Conservation (phyloP, 176 grass and related monocot genomes). For the Oryza longistaminata region DNA sequence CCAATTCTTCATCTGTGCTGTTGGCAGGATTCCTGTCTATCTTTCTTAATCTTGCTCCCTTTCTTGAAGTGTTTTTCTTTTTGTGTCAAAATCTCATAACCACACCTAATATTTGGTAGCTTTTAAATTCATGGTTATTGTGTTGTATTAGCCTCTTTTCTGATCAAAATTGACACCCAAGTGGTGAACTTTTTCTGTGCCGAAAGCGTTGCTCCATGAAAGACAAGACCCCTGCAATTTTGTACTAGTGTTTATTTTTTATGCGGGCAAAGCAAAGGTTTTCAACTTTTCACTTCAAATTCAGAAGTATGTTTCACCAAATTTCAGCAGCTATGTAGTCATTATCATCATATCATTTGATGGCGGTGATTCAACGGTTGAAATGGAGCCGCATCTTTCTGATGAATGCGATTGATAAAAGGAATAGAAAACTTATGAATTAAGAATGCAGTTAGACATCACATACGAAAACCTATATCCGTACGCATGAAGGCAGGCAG, state of each 20-base stretch:
- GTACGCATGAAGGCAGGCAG: neutral
- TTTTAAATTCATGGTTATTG: neutral
- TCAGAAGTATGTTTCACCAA: neutral
- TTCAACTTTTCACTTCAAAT: neutral
- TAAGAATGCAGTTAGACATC: slow-evolving; percentile 7
- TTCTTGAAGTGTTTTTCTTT: neutral
- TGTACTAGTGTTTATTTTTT: neutral
- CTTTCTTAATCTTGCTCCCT: neutral
- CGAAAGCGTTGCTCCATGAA: slow-evolving; percentile 11
- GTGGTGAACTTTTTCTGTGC: neutral
- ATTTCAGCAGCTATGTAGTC: neutral
- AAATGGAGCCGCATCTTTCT: neutral
- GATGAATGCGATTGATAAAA: slow-evolving; percentile 3
- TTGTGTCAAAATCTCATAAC: neutral
- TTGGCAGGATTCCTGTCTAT: neutral
- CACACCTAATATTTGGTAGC: neutral
- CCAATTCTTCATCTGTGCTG: neutral
- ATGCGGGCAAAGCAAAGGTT: neutral
- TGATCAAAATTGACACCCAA: neutral
- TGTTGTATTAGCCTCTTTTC: neutral
- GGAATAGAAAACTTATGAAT: neutral
- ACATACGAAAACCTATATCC: neutral
- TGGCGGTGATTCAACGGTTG: slow-evolving; percentile 21
- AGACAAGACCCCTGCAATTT: neutral
- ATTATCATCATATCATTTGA: slow-evolving; percentile 21